These are phyloP conservation scores for Chytridiales sp. DNA, from an alignment of 371 early-diverging fungal genomes.

Conservation along the genomic window DNA sequence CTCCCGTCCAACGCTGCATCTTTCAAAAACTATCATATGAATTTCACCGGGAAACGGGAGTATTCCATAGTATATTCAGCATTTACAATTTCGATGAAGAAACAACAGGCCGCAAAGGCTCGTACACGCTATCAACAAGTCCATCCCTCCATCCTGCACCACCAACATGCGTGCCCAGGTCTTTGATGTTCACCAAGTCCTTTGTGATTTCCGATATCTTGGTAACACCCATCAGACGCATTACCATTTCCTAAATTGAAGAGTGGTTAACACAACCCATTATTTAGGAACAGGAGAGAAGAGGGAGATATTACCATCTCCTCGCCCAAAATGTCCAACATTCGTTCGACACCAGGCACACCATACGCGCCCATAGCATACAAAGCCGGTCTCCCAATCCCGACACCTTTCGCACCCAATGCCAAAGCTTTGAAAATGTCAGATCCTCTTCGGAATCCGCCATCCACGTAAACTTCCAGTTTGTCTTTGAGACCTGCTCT, in stretches of 20 bases:
- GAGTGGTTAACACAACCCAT: neutral
- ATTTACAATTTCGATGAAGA: neutral
- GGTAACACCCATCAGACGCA: conserved; percentile 62
- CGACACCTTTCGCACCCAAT: conserved; percentile 92
- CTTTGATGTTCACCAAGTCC: conserved; percentile 25
- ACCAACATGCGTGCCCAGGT: conserved; percentile 24
- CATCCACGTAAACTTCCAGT: conserved; percentile 88
- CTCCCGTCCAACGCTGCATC: too few relatives aligned
- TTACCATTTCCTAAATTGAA: conserved; percentile 13
- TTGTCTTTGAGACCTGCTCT: conserved; percentile 31
- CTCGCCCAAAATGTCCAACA: conserved; percentile 67
- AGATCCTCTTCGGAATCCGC: conserved; percentile 72
- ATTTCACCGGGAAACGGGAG: too few relatives aligned
- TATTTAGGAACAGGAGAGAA: neutral
- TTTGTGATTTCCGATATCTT: conserved; percentile 53
- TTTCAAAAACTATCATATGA: too few relatives aligned
- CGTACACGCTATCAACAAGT: conserved; percentile 25
- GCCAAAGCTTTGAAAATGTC: conserved; percentile 85
- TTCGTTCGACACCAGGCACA: conserved; percentile 71
- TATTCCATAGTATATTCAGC: neutral
- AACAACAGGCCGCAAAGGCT: conserved; percentile 19
- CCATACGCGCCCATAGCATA: conserved; percentile 74
- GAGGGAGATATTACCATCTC: conserved; percentile 34
- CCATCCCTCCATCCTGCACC: conserved; percentile 8
- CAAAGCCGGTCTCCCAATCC: conserved; percentile 83